phyloP scores from a whole-genome alignment of 176 grass and related monocot species.

The Elaeis guineensis region DNA sequence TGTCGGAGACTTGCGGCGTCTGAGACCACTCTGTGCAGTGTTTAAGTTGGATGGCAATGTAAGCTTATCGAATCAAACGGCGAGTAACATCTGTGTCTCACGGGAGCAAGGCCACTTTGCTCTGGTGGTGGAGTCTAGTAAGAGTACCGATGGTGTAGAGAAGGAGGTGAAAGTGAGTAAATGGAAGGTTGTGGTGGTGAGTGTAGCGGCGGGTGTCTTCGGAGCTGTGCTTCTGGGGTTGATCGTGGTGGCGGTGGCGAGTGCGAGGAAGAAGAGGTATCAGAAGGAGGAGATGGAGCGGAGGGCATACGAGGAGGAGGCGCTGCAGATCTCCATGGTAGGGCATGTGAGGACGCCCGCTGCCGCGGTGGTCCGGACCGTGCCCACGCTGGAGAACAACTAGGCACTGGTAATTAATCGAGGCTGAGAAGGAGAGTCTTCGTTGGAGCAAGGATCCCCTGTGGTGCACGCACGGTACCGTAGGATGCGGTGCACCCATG shows the following conservation, averaged over 20 bases:
- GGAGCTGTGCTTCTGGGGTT: constrained; percentile 60
- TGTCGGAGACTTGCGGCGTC: constrained; percentile 20
- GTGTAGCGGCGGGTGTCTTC: constrained; percentile 42
- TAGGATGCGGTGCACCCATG: too few species aligned
- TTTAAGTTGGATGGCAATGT: constrained; percentile 45
- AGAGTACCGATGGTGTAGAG: neutral
- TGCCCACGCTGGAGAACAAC: constrained; percentile 50
- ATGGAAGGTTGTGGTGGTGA: constrained; percentile 86
- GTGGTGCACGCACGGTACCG: too few species aligned
- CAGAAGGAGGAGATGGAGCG: constrained; percentile 69
- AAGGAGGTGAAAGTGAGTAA: constrained; percentile 30
- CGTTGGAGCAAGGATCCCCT: too few species aligned
- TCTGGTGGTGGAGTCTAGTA: constrained; percentile 29
- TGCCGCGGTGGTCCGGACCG: constrained; percentile 48
- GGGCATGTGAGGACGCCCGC: constrained; percentile 82
- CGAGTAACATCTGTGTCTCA: constrained; percentile 37
- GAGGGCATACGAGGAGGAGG: constrained; percentile 84
- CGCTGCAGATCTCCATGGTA: constrained; percentile 80
- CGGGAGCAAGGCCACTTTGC: constrained; percentile 74
- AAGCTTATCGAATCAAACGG: constrained; percentile 23
- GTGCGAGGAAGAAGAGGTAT: constrained; percentile 45
- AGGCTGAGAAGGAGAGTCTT: too few species aligned
- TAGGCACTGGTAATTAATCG: constrained; percentile 1
- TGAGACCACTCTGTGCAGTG: constrained; percentile 49
- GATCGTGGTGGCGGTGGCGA: constrained; percentile 53